Base-by-base conservation (phyloP, 169 alveolate species). In the Babesia gibsoni region DNA sequence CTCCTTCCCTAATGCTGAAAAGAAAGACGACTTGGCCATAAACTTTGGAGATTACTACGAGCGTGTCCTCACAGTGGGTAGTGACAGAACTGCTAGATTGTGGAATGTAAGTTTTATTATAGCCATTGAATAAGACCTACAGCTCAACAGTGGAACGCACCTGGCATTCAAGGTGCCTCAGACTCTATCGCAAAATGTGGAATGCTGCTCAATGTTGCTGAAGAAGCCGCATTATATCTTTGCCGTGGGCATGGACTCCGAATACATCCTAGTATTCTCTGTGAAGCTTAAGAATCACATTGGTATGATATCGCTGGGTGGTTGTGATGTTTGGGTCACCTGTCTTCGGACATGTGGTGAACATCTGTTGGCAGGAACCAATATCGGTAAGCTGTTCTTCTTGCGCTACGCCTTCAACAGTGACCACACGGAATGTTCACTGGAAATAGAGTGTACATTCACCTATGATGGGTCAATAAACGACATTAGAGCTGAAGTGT, bases 131-230 rank as follows among this genome's bases (percentile, higher is more conserved):
- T n/a, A n/a, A n/a, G n/a, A n/a, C n/a, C 36, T 10, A 12, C 66
- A 72, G 83, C 59, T 66, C 18, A 74, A 74, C 41, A 63, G 67
- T 16, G 81, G 85, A 0, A 77, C 85, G 3, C 85, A 77, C 45
- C 36, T 56, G 66, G 85, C 43, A 2, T 77, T 56, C 54, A 65
- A 77, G 75, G 59, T 77, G 12, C 85, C 85, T 2, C 25, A 46
- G 18, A 72, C 69, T 12, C 18, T 54, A 39, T 77, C 85, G 41
- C 85, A 77, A 42, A 77, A 77, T 37, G 80, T 46, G 20, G 85
- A 77, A 33, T 56, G 64, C 41, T 66, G 85, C 66, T 48, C 68
- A 18, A 32, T 77, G 18, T 20, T 77, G 41, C 36, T 18, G 30
- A 65, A 41, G 73, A 27, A 23, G 27, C 85, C 85, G 33, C 67